Percentiles rank a stretch among this genome's conserved stretches.
phyloP scores from a whole-genome alignment of 2,329 filamentous ascomycete species.

The Scedosporium minutisporum region DNA sequence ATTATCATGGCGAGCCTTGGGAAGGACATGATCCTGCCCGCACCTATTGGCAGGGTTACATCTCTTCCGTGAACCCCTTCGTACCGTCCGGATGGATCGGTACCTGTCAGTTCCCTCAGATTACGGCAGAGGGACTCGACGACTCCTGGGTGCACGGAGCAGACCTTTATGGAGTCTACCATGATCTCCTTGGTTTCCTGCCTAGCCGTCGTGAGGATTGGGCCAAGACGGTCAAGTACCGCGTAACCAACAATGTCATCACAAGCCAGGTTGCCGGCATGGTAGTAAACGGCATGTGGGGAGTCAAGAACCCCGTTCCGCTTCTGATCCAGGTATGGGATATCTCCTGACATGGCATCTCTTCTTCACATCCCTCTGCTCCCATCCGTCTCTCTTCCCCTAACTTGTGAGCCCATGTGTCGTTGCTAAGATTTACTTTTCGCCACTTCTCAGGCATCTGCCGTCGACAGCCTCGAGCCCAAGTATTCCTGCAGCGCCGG shows the following conservation, averaged over 20 bases:
- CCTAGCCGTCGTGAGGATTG: constrained; percentile 36
- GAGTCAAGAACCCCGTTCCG: constrained; percentile 22
- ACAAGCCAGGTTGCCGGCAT: constrained; percentile 73
- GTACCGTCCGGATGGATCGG: constrained; percentile 57
- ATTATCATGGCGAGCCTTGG: constrained; percentile 56
- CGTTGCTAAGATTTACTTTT: not conserved
- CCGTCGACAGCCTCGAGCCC: constrained; percentile 65
- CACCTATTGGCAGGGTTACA: constrained; percentile 58
- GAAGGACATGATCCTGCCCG: constrained; percentile 36
- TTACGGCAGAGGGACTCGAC: constrained; percentile 60
- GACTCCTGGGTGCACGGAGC: constrained; percentile 68
- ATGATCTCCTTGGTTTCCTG: constrained; percentile 57
- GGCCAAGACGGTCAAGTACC: constrained; percentile 43
- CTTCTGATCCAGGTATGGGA: constrained; percentile 33
- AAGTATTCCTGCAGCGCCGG: constrained; percentile 56
- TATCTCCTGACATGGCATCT: too few species aligned
- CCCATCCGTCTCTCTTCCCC: too few species aligned
- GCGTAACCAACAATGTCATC: constrained; percentile 75
- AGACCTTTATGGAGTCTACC: constrained; percentile 71
- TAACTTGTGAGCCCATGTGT: not conserved
- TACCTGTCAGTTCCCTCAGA: constrained; percentile 73
- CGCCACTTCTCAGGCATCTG: constrained; percentile 28
- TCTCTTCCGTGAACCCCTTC: constrained; percentile 57
- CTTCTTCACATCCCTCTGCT: too few species aligned
- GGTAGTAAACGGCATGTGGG: constrained; percentile 63